These are phyloP conservation scores for Neurospora intermedia DNA, from an alignment of 495 filamentous ascomycete species.

Conservation along the genomic window DNA sequence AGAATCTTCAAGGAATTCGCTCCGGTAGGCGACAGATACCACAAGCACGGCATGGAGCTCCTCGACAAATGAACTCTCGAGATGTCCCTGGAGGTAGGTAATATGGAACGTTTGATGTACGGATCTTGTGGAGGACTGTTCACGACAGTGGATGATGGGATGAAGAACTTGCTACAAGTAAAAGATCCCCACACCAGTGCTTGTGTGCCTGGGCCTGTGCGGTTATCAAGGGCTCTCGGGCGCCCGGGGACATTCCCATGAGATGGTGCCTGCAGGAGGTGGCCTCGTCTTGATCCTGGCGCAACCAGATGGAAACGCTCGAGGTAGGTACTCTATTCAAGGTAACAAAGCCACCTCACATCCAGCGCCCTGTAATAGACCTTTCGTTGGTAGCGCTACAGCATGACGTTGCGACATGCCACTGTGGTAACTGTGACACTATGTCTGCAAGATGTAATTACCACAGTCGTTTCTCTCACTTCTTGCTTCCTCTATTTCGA, in stretches of 20 bases:
- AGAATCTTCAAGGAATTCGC: constrained; percentile 28
- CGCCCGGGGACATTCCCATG: neutral
- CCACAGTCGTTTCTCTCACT: neutral
- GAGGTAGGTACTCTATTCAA: too few relatives aligned
- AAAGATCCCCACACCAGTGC: neutral
- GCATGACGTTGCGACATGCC: neutral
- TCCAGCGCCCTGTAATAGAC: neutral
- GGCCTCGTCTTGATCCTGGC: neutral
- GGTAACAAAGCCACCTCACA: neutral
- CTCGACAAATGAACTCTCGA: constrained; percentile 3
- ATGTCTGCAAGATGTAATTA: neutral
- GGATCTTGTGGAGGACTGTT: neutral
- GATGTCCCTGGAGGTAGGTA: neutral
- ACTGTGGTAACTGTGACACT: neutral
- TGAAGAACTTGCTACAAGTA: neutral
- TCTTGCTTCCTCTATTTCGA: neutral
- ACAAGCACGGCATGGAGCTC: constrained; percentile 6
- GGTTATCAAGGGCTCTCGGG: neutral
- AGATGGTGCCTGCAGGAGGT: too few relatives aligned
- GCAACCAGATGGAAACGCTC: neutral
- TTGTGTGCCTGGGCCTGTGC: neutral
- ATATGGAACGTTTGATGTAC: neutral
- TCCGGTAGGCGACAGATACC: constrained; percentile 31
- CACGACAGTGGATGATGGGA: neutral
- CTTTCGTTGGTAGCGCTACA: neutral